Conservation (phyloP, 352 stramenopile genomes). For the Phytophthora sp. region DNA sequence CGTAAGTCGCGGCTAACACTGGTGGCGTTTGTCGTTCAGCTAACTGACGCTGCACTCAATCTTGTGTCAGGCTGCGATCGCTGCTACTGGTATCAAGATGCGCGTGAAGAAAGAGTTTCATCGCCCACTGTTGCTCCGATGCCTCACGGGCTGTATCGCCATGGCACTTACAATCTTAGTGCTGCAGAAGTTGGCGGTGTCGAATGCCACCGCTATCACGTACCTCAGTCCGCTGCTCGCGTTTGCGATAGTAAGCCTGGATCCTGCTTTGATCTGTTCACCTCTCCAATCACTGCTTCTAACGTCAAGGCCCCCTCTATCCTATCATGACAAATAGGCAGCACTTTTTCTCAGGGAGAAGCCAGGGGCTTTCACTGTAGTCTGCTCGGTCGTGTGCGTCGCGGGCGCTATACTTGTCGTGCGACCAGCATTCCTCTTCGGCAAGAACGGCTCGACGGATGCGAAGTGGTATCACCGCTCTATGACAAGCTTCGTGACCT, state of each 20-base stretch:
- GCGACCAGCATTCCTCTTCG: conserved; percentile 56
- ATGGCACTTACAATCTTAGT: conserved; percentile 61
- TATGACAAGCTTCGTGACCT: conserved; percentile 33
- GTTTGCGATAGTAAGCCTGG: conserved; percentile 51
- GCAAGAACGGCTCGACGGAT: conserved; percentile 33
- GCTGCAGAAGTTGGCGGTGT: conserved; percentile 61
- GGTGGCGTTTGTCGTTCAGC: not conserved
- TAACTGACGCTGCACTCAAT: no score
- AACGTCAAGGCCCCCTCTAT: not conserved
- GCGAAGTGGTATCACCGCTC: conserved; percentile 27
- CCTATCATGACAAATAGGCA: conserved; percentile 26
- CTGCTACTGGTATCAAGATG: conserved; percentile 25
- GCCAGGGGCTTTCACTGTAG: conserved; percentile 36
- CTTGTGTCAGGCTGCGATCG: conserved; percentile 49
- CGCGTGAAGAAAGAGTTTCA: conserved; percentile 48
- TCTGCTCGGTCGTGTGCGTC: conserved; percentile 48
- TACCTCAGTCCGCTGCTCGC: conserved; percentile 70
- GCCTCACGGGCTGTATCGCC: conserved; percentile 46
- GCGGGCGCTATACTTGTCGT: conserved; percentile 51
- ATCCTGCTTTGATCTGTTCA: not conserved
- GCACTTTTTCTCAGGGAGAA: conserved; percentile 48
- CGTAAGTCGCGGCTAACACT: conserved; percentile 35
- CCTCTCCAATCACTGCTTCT: not conserved
- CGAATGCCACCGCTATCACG: conserved; percentile 70
- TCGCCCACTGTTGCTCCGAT: conserved; percentile 43